Conservation (phyloP, 2,329 filamentous ascomycete genomes). For the Stagonosporopsis vannaccii region DNA sequence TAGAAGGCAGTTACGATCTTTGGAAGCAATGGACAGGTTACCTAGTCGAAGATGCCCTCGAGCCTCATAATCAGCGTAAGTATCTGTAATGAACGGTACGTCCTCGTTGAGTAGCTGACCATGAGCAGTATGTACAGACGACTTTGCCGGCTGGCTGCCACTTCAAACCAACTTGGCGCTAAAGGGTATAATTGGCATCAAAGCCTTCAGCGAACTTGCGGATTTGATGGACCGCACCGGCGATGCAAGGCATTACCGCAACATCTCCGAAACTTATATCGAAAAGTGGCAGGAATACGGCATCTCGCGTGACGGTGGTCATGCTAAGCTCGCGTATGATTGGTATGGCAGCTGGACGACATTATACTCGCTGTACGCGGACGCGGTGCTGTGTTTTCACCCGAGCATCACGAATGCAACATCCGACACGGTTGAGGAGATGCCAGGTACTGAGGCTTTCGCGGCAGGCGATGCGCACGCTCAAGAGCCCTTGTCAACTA, state of each 20-base stretch:
- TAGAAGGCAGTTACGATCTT: slow-evolving; percentile 72
- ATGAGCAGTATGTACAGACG: slow-evolving; percentile 74
- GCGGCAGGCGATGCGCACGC: slow-evolving; percentile 13
- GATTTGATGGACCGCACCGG: slow-evolving; percentile 64
- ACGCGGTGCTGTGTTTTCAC: slow-evolving; percentile 83
- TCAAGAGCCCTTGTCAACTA: slow-evolving; percentile 32
- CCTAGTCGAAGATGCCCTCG: slow-evolving; percentile 75
- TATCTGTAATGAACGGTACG: background rate
- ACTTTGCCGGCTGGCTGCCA: slow-evolving; percentile 79
- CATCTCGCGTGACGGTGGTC: slow-evolving; percentile 72
- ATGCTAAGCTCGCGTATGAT: slow-evolving; percentile 81
- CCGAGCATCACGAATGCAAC: slow-evolving; percentile 54
- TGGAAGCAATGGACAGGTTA: slow-evolving; percentile 83
- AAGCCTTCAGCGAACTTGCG: slow-evolving; percentile 77
- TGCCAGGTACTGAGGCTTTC: background rate
- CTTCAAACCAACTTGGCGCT: slow-evolving; percentile 84
- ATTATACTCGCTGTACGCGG: slow-evolving; percentile 84
- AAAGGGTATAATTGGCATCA: slow-evolving; percentile 84
- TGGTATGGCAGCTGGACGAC: slow-evolving; percentile 84
- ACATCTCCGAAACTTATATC: slow-evolving; percentile 72
- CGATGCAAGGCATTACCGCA: slow-evolving; percentile 67
- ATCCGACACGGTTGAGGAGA: slow-evolving; percentile 15
- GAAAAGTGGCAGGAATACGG: slow-evolving; percentile 74
- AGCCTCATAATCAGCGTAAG: slow-evolving; percentile 74
- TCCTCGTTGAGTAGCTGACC: background rate